Evolutionary conservation across 371 early-diverging fungal species (phyloP).

Genomic region (Rhizomucor pusillus): DNA sequence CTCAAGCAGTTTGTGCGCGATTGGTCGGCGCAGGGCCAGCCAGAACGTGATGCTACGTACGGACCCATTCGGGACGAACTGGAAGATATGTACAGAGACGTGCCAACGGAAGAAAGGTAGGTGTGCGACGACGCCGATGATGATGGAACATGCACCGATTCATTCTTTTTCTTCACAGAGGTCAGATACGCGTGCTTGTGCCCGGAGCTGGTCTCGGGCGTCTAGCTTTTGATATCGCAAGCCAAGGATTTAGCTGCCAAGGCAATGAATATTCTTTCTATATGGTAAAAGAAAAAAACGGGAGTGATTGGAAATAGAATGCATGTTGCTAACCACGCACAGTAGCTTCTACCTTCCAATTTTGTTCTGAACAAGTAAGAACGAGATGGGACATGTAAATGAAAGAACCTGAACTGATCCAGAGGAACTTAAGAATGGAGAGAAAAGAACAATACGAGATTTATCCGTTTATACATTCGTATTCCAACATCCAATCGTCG

Average conservation of each 20-base stretch:
- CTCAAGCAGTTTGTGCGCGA: slow-evolving; percentile 92
- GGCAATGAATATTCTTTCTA: slow-evolving; percentile 81
- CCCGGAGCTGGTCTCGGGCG: slow-evolving; percentile 93
- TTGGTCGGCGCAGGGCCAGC: slow-evolving; percentile 81
- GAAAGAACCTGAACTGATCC: not conserved
- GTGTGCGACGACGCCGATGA: not conserved
- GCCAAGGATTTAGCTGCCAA: slow-evolving; percentile 77
- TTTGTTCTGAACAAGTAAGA: slow-evolving; percentile 78
- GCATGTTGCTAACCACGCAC: slow-evolving; percentile 14
- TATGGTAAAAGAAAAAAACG: slow-evolving; percentile 47
- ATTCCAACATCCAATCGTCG: slow-evolving; percentile 71
- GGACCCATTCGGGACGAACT: slow-evolving; percentile 77
- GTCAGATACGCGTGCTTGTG: slow-evolving; percentile 66
- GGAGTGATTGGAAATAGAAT: not conserved
- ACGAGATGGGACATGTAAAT: not conserved
- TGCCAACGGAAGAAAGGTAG: slow-evolving; percentile 46
- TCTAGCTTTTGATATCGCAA: slow-evolving; percentile 83
- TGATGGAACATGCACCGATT: not conserved
- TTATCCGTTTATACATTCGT: slow-evolving; percentile 89
- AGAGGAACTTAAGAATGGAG: slow-evolving; percentile 5
- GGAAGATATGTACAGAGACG: slow-evolving; percentile 46
- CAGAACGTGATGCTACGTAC: slow-evolving; percentile 80
- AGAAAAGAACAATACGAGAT: slow-evolving; percentile 58
- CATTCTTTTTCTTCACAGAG: slow-evolving; percentile 29
- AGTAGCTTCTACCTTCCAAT: slow-evolving; percentile 81